phyloP scores from a whole-genome alignment of 441 rosid species.

The Kokia cookei region DNA sequence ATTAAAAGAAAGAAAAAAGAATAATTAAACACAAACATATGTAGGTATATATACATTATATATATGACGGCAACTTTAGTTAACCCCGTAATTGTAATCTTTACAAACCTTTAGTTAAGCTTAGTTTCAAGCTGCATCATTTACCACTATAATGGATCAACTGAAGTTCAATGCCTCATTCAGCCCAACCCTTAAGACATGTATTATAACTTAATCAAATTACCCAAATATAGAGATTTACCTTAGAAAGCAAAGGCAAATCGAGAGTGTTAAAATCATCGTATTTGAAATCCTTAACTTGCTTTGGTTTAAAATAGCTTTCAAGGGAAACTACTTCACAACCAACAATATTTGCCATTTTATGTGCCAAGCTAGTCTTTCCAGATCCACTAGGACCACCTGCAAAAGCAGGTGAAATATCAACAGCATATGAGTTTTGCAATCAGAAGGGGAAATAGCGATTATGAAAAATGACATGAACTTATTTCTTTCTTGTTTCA shows the following conservation, averaged over 20 bases:
- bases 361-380: constrained; percentile 98
- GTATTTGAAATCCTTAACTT: constrained; percentile 82
- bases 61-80: neutral
- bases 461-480: neutral
- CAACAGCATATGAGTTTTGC: neutral
- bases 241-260: constrained; percentile 87
- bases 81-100: neutral
- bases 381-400: constrained; percentile 99
- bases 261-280: constrained; percentile 94
- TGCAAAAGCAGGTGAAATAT: constrained; percentile 30
- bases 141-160: neutral
- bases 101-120: neutral
- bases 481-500: neutral
- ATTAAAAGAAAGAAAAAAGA: neutral
- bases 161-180: neutral
- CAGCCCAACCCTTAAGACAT: neutral
- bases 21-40: neutral
- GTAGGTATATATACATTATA: neutral
- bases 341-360: constrained; percentile 99
- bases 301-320: constrained; percentile 84
- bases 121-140: neutral
- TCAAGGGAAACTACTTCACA: constrained; percentile 99
- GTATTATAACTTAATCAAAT: constrained; percentile 2
- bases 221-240: constrained; percentile 17
- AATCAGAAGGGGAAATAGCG: neutral